phyloP scores from a whole-genome alignment of 164 flowering plant genomes.

The Brasenia schreberi region DNA sequence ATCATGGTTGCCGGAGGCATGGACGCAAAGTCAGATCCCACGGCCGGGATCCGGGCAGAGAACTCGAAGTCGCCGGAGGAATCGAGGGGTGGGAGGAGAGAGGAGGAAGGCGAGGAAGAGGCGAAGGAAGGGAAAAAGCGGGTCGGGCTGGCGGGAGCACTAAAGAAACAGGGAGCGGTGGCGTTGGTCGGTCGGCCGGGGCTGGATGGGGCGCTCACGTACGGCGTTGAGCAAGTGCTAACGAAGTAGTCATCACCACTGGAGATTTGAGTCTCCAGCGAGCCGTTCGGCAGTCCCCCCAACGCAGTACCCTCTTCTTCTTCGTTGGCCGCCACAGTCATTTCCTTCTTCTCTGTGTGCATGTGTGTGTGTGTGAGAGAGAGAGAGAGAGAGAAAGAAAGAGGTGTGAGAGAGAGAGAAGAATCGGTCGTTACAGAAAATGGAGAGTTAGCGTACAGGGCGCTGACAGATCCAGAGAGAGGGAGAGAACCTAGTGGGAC shows the following conservation, averaged over 20 bases:
- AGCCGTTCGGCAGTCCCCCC: neutral
- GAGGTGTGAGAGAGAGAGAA: too few species aligned
- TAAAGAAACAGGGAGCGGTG: slow-evolving; percentile 10
- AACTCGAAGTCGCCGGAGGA: neutral
- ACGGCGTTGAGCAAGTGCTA: slow-evolving; percentile 20
- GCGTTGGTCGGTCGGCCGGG: slow-evolving; percentile 17
- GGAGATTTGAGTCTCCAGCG: slow-evolving; percentile 8
- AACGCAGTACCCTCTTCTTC: neutral
- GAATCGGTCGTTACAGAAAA: neutral
- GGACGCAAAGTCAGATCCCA: neutral
- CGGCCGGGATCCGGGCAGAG: neutral
- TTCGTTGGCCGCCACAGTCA: neutral
- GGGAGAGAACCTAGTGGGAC: neutral
- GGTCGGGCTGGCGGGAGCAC: slow-evolving; percentile 35
- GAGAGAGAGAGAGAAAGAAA: neutral
- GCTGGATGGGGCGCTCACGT: slow-evolving; percentile 24
- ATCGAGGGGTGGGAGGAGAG: neutral
- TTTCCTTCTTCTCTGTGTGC: neutral
- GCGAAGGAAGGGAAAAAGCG: slow-evolving; percentile 10
- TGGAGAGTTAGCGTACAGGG: neutral
- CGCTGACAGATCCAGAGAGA: neutral
- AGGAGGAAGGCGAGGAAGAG: neutral
- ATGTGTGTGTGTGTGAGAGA: neutral
- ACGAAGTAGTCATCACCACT: slow-evolving; percentile 17
- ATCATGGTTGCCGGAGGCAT: neutral